Percentiles rank a stretch among this genome's conserved stretches.
These are phyloP conservation scores for Lagenidium sp. DNA, from an alignment of 352 stramenopile species.

Conservation along the genomic window DNA sequence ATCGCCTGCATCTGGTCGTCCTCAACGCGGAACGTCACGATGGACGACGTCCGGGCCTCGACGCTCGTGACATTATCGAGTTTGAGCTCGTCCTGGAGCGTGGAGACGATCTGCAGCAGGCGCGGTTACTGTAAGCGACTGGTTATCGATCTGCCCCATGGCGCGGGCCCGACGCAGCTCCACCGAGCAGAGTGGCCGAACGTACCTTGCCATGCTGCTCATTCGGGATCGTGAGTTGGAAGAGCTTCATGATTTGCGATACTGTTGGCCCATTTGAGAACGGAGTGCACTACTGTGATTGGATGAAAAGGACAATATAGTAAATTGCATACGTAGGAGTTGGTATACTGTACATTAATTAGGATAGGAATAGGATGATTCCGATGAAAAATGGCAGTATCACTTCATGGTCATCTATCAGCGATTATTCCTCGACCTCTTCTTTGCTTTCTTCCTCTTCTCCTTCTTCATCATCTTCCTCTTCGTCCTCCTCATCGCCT, in stretches of 20 bases:
- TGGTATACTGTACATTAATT: too few relatives aligned
- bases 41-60: constrained; percentile 77
- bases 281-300: constrained; percentile 1
- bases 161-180: too few relatives aligned
- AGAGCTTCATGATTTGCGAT: constrained; percentile 82
- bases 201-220: constrained; percentile 66
- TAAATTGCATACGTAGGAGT: too few relatives aligned
- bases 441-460: background rate
- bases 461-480: background rate
- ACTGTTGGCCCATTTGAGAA: too few relatives aligned
- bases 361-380: too few relatives aligned
- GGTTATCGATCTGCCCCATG: too few relatives aligned
- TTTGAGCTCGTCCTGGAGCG: constrained; percentile 76
- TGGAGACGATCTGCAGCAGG: constrained; percentile 57
- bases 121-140: too few relatives aligned
- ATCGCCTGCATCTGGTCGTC: constrained; percentile 81
- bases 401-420: too few relatives aligned
- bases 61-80: constrained; percentile 80
- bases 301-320: too few relatives aligned
- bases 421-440: background rate
- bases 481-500: background rate
- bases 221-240: constrained; percentile 82
- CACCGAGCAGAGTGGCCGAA: background rate
- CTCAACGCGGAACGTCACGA: constrained; percentile 81
- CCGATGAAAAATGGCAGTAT: too few relatives aligned